Conservation (phyloP, 2,329 filamentous ascomycete genomes). For the Amauroascus niger region DNA sequence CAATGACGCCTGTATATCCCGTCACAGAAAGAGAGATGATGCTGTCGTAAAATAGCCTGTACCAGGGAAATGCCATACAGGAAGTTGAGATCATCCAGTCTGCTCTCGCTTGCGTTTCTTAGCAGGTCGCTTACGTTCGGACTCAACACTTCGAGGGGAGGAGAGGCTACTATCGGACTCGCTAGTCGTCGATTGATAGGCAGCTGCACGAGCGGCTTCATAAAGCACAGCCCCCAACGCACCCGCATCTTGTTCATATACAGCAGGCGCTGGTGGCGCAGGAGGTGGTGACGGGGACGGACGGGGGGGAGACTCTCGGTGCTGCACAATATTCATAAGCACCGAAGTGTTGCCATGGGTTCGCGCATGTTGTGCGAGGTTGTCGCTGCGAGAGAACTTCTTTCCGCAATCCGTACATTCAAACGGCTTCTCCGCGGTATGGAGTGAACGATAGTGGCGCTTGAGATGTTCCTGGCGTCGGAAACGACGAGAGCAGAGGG, state of each 20-base stretch:
- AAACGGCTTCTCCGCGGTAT: conserved; percentile 98
- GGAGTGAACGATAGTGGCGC: conserved; percentile 94
- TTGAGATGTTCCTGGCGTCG: conserved; percentile 96
- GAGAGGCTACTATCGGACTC: conserved; percentile 32
- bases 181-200: conserved; percentile 47
- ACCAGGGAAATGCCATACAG: background rate
- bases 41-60: background rate
- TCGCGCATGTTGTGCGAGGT: conserved; percentile 88
- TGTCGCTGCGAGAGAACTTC: conserved; percentile 97
- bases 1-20: conserved; percentile 5
- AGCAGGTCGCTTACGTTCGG: conserved; percentile 45
- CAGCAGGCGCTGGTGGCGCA: conserved; percentile 20
- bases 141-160: conserved; percentile 21
- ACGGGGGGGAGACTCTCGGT: conserved; percentile 46
- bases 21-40: background rate
- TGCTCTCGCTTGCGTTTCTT: conserved; percentile 68
- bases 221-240: conserved; percentile 69
- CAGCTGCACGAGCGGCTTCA: conserved; percentile 64
- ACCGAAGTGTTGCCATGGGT: conserved; percentile 87
- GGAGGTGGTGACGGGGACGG: conserved; percentile 24
- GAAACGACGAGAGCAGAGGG: conserved; percentile 93
- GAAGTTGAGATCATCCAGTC: conserved; percentile 4
- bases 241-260: conserved; percentile 49
- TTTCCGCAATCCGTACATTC: conserved; percentile 96
- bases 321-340: conserved; percentile 78